A percentile compares a stretch with the other conserved stretches of the same genome.
Conservation (phyloP, 2,329 filamentous ascomycete genomes). For the Pseudocercospora ulei region DNA sequence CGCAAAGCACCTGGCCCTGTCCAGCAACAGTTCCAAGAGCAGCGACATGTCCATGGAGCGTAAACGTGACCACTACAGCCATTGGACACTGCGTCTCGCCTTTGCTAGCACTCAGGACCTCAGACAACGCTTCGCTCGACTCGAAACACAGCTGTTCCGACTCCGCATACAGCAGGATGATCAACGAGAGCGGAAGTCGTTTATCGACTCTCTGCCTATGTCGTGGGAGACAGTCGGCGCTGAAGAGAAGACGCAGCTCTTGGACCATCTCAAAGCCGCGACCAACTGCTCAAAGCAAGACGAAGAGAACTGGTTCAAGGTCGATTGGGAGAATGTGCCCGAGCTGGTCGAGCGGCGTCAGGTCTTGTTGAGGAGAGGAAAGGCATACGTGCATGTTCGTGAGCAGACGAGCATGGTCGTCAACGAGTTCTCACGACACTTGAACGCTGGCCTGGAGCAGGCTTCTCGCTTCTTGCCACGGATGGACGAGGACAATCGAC, state of each 20-base stretch:
- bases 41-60: conserved; percentile 58
- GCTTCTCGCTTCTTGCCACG: conserved; percentile 85
- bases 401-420: conserved; percentile 86
- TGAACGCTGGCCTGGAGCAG: conserved; percentile 78
- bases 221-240: conserved; percentile 76
- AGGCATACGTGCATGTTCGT: conserved; percentile 78
- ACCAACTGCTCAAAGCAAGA: conserved; percentile 50
- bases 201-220: conserved; percentile 66
- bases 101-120: conserved; percentile 89
- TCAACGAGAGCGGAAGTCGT: conserved; percentile 58
- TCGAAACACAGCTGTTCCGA: conserved; percentile 83
- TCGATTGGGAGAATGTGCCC: conserved; percentile 87
- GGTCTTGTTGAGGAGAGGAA: conserved; percentile 68
- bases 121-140: conserved; percentile 69
- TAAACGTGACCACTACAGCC: conserved; percentile 92
- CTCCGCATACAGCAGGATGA: conserved; percentile 73
- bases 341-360: conserved; percentile 73
- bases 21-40: conserved; percentile 58
- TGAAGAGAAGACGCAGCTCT: conserved; percentile 63
- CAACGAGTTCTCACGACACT: conserved; percentile 67
- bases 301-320: conserved; percentile 88
- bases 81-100: conserved; percentile 89
- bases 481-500: conserved; percentile 89
- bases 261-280: conserved; percentile 52
- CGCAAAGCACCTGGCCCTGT: conserved; percentile 75